Percentiles rank a stretch among this genome's conserved stretches.
Conservation (phyloP, 164 flowering plant genomes). For the Vitis labrusca region DNA sequence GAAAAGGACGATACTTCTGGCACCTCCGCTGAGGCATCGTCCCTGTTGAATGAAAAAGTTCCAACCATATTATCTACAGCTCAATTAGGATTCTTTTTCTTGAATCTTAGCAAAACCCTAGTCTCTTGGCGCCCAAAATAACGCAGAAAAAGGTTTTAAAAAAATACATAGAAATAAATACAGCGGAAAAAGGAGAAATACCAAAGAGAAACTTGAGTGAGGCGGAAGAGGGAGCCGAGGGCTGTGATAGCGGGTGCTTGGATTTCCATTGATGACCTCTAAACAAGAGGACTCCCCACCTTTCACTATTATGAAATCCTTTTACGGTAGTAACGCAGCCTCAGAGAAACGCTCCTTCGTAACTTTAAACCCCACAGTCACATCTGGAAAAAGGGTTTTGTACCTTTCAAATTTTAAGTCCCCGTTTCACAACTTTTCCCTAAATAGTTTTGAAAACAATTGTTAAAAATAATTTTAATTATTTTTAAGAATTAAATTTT, state of each 20-base stretch:
- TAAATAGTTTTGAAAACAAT: no score
- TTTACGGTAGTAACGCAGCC: no score
- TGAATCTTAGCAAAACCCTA: not conserved
- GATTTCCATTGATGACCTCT: not conserved
- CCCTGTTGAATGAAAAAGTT: slow-evolving; percentile 34
- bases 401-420: no score
- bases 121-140: not conserved
- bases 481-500: not conserved
- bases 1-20: slow-evolving; percentile 2
- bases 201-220: slow-evolving; percentile 68
- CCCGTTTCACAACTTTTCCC: no score
- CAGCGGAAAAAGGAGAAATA: slow-evolving; percentile 11
- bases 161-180: not conserved
- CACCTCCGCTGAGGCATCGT: slow-evolving; percentile 28
- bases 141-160: not conserved
- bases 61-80: not conserved
- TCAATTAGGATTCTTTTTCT: not conserved
- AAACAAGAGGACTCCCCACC: no score
- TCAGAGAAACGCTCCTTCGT: no score
- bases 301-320: no score
- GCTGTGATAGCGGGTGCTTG: slow-evolving; percentile 49
- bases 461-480: not conserved
- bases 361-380: no score
- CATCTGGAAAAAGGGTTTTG: no score
- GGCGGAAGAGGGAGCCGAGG: slow-evolving; percentile 68